These are phyloP conservation scores for Lizonia empirigonia DNA, from an alignment of 2,329 filamentous ascomycete genomes.

Conservation along the genomic window DNA sequence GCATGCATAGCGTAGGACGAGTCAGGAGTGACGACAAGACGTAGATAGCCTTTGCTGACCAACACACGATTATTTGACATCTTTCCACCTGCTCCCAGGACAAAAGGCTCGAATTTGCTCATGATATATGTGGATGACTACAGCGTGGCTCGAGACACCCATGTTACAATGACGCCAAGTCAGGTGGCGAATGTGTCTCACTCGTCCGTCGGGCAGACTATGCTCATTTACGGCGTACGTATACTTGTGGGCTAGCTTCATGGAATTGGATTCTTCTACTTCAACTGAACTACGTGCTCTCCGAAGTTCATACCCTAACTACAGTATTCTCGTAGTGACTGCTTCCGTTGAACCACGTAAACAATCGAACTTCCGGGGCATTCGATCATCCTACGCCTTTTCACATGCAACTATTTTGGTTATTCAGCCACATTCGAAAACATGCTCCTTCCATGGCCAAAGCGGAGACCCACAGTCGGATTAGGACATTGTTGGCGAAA, in stretches of 20 bases:
- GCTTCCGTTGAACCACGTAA: background rate
- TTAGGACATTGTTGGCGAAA: background rate
- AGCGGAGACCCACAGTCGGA: no score
- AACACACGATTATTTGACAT: background rate
- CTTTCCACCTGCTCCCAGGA: background rate
- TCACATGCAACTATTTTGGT: slow-evolving; percentile 5
- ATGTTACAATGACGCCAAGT: slow-evolving; percentile 8
- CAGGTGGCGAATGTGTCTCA: background rate
- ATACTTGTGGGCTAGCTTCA: background rate
- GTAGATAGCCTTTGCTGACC: slow-evolving; percentile 9
- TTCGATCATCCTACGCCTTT: background rate
- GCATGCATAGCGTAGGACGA: slow-evolving; percentile 17
- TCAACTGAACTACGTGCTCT: background rate
- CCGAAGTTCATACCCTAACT: background rate
- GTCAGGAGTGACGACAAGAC: background rate
- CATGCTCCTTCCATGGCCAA: background rate
- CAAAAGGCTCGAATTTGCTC: background rate
- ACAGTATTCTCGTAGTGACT: background rate
- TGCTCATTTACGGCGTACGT: no score
- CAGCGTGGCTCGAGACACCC: background rate
- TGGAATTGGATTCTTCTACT: background rate
- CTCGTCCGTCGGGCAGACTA: no score
- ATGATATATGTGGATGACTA: background rate
- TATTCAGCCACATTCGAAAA: slow-evolving; percentile 4
- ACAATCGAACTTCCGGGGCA: background rate